Percentiles rank a stretch among this genome's conserved stretches.
phyloP scores from a whole-genome alignment of 2,329 filamentous ascomycete genomes.

The Stachybotrys echinatus region DNA sequence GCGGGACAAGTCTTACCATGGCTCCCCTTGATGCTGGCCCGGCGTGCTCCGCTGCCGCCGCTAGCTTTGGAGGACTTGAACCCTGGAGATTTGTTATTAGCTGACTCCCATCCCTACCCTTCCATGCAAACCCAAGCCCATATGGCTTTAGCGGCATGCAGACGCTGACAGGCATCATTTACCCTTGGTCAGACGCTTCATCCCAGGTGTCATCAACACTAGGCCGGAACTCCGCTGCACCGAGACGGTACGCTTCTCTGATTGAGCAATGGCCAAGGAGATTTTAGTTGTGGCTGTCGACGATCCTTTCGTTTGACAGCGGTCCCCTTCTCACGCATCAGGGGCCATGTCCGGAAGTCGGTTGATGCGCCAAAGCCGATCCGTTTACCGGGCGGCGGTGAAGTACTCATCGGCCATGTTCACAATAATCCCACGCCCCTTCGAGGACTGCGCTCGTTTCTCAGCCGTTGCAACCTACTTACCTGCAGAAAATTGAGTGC shows the following conservation, averaged over 20 bases:
- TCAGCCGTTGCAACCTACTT: too few relatives aligned
- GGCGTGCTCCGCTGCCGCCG: background rate
- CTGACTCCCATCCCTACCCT: background rate
- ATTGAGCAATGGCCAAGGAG: background rate
- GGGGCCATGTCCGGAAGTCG: too few relatives aligned
- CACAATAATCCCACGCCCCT: too few relatives aligned
- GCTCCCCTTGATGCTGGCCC: background rate
- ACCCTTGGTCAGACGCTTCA: background rate
- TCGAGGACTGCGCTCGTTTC: too few relatives aligned
- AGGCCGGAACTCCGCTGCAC: background rate
- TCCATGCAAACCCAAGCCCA: background rate
- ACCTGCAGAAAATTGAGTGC: background rate
- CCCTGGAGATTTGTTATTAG: background rate
- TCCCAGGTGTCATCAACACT: background rate
- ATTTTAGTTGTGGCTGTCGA: too few relatives aligned
- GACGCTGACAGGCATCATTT: background rate
- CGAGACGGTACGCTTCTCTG: background rate
- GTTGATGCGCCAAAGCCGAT: too few relatives aligned
- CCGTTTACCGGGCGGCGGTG: too few relatives aligned
- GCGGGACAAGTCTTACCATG: too few relatives aligned
- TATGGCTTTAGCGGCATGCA: background rate
- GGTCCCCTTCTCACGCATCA: too few relatives aligned
- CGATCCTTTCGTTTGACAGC: too few relatives aligned
- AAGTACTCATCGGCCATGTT: too few relatives aligned
- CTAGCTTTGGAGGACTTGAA: background rate